phyloP scores from a whole-genome alignment of 768 basidiomycete genomes.

The Auriscalpium vulgare region DNA sequence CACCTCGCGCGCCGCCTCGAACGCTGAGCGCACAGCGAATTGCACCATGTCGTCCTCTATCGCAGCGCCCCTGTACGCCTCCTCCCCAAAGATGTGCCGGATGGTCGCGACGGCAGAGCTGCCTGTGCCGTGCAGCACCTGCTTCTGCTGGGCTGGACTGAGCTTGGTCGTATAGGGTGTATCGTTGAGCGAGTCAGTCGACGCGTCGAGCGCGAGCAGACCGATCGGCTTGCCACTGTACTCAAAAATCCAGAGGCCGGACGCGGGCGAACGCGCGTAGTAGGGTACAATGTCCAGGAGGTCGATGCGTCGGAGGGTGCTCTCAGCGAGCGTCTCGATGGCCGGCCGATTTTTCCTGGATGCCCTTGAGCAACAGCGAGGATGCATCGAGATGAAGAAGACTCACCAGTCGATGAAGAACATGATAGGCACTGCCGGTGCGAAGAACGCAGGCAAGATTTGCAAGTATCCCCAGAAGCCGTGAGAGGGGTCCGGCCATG shows the following conservation, averaged over 20 bases:
- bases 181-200: slow-evolving; percentile 29
- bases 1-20: slow-evolving; percentile 35
- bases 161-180: slow-evolving; percentile 18
- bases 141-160: slow-evolving; percentile 9
- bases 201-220: slow-evolving; percentile 63
- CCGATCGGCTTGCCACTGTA: slow-evolving; percentile 52
- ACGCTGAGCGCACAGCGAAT: slow-evolving; percentile 53
- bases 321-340: slow-evolving; percentile 49
- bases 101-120: slow-evolving; percentile 51
- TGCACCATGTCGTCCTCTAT: slow-evolving; percentile 61
- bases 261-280: slow-evolving; percentile 54
- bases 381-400: neutral
- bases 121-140: slow-evolving; percentile 20
- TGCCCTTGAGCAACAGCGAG: neutral
- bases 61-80: slow-evolving; percentile 44
- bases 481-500: slow-evolving; percentile 53
- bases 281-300: slow-evolving; percentile 41
- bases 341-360: slow-evolving; percentile 61
- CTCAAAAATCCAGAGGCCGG: slow-evolving; percentile 67
- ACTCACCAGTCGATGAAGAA: slow-evolving; percentile 64
- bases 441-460: slow-evolving; percentile 60
- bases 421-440: slow-evolving; percentile 55
- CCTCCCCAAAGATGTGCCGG: slow-evolving; percentile 70
- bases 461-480: slow-evolving; percentile 44
- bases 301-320: slow-evolving; percentile 48